These are phyloP conservation scores for Dentipellis sp. DNA, from an alignment of 768 basidiomycete genomes.

Conservation along the genomic window DNA sequence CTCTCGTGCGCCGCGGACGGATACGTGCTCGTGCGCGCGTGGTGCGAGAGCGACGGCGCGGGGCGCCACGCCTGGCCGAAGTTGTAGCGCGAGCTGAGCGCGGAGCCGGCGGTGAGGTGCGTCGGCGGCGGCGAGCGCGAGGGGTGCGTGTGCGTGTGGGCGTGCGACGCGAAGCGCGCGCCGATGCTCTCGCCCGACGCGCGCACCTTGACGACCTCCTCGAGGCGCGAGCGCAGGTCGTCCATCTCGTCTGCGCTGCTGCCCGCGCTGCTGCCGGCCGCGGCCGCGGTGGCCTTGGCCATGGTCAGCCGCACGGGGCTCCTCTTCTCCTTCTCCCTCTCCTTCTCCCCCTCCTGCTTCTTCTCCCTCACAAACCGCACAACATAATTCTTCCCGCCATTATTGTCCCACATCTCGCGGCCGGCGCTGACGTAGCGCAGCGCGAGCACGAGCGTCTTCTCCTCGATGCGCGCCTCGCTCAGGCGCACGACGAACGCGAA, in stretches of 20 bases:
- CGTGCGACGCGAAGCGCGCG: too few relatives aligned
- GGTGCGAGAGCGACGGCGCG: constrained; percentile 17
- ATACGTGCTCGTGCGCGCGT: constrained; percentile 38
- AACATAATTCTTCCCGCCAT: constrained; percentile 67
- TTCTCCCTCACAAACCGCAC: constrained; percentile 47
- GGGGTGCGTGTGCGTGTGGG: constrained; percentile 25
- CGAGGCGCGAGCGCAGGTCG: constrained; percentile 57
- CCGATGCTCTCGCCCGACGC: constrained; percentile 4
- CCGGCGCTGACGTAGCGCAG: constrained; percentile 64
- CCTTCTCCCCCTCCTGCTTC: constrained; percentile 12
- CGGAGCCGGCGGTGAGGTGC: constrained; percentile 24
- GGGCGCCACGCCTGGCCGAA: constrained; percentile 39
- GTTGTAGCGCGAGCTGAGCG: constrained; percentile 50
- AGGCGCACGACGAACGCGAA: constrained; percentile 74
- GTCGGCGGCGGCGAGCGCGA: constrained; percentile 10
- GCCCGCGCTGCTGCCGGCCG: too few relatives aligned
- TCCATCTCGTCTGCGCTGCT: constrained; percentile 35
- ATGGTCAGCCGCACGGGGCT: constrained; percentile 16
- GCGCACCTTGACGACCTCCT: constrained; percentile 42
- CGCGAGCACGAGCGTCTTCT: constrained; percentile 74
- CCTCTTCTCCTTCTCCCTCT: constrained; percentile 16
- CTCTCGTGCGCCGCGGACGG: too few relatives aligned
- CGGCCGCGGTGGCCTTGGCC: constrained; percentile 18
- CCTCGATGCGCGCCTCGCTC: constrained; percentile 73
- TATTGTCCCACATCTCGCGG: constrained; percentile 90